Base-by-base conservation (phyloP, 345 rosid genomes). In the Raphanus raphanistrum region DNA sequence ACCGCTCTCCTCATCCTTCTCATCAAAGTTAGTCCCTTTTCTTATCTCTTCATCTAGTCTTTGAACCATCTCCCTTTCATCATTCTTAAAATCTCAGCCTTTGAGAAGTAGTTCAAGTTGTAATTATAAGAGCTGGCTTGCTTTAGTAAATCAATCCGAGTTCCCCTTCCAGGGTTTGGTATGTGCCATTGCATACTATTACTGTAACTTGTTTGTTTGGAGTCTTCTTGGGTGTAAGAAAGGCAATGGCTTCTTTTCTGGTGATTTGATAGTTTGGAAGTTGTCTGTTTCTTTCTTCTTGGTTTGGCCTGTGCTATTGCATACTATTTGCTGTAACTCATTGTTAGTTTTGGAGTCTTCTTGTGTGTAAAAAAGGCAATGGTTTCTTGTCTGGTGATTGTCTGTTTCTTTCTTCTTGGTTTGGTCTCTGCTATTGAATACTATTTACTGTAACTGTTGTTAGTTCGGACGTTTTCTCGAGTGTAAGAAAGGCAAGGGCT, bases 1-100 rank as follows among this genome's bases (percentile, higher is more conserved):
- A 92, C 77, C 98, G 98, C 21, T 95, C 98, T 68, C 97, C 96
- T 2, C 96, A 92, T 62, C 97, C 94, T 76, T 92, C 99, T 71
- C 99, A 95, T 78, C 99, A 90, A 80, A 95, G 98, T 94, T 12
- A 72, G 92, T 84, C 26, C 15, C 54, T 78, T 69, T 41, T 62
- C 25, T 48, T 25, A 32, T 58, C 33, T 70, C 64, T 63, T 8
- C 0, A 31, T 66, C 36, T 70, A 28, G 0, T n/a, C 16, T 26
- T 26, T 1, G 0, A 62, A 27, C 36, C 31, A 55, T 54, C 41
- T 54, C 54, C n/a, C 1, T 41, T 48, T 63, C 32, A 15, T 8
- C 0, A 4, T 29, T 61, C 16, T 59, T 36, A 27, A 4, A 58
- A 33, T 55, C 16, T 54, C 54, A 0, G 0, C 26, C 26, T 1